Percentiles rank a stretch among this genome's conserved stretches.
Evolutionary conservation across 1,284 basidiomycete genomes (phyloP).

Genomic region (Pseudozyma sp.): DNA sequence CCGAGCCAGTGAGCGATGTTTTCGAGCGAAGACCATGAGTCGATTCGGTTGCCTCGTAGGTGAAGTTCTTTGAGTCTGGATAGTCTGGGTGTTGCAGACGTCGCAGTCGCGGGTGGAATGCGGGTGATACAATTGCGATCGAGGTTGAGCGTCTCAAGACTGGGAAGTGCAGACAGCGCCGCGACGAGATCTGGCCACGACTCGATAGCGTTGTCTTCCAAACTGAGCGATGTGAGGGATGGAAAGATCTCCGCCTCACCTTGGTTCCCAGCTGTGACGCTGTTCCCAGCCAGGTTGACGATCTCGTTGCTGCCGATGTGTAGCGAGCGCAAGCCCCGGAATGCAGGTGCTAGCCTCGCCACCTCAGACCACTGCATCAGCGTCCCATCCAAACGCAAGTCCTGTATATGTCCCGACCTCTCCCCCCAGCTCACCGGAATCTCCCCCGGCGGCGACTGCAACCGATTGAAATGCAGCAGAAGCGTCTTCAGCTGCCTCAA

Average conservation of each 20-base stretch:
- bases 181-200: constrained; percentile 75
- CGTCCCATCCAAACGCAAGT: constrained; percentile 82
- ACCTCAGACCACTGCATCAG: constrained; percentile 77
- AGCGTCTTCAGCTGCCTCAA: constrained; percentile 77
- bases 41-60: constrained; percentile 76
- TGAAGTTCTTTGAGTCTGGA: constrained; percentile 74
- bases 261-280: background rate
- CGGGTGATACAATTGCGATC: constrained; percentile 75
- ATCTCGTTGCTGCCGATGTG: constrained; percentile 84
- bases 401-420: constrained; percentile 75
- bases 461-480: constrained; percentile 72
- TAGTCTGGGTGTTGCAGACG: constrained; percentile 61
- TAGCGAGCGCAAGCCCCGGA: constrained; percentile 76
- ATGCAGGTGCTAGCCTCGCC: constrained; percentile 71
- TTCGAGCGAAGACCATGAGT: constrained; percentile 79
- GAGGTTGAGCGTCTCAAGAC: constrained; percentile 77
- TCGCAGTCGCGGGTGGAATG: constrained; percentile 70
- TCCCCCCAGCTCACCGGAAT: constrained; percentile 43
- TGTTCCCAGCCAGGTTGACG: background rate
- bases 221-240: constrained; percentile 75
- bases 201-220: constrained; percentile 78
- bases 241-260: constrained; percentile 11
- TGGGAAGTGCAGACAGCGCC: constrained; percentile 73
- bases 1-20: constrained; percentile 77
- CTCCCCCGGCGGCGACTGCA: constrained; percentile 59